phyloP scores from a whole-genome alignment of 371 early-diverging fungal species.

The Mucor indicus region DNA sequence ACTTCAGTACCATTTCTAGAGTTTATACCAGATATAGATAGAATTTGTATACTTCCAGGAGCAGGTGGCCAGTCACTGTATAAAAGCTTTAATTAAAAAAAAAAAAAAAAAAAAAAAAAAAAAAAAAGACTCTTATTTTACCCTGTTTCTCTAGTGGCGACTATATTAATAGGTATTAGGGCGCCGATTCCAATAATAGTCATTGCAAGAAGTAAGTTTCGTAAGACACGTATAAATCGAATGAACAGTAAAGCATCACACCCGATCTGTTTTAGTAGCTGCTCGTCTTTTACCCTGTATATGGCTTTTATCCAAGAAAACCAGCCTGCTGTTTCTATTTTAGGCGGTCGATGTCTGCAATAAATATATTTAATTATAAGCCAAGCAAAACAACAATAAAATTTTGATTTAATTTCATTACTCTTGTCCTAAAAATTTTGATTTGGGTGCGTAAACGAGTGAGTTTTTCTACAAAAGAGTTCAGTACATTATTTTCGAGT shows the following conservation, averaged over 20 bases:
- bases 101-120: too few relatives aligned
- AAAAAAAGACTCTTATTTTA: too few relatives aligned
- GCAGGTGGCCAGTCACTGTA: conserved; percentile 48
- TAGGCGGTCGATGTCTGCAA: conserved; percentile 64
- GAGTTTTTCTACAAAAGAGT: conserved; percentile 6
- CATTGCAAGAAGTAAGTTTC: conserved; percentile 52
- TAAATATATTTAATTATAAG: not conserved
- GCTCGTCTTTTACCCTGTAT: conserved; percentile 53
- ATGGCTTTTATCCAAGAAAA: conserved; percentile 70
- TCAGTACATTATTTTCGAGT: too few relatives aligned
- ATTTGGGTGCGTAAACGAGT: conserved; percentile 49
- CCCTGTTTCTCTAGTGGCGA: conserved; percentile 48
- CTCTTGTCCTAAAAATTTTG: conserved; percentile 34
- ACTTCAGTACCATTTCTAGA: conserved; percentile 21
- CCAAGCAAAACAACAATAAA: not conserved
- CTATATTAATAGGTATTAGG: conserved; percentile 62
- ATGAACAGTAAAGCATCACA: conserved; percentile 79
- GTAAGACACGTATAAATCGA: conserved; percentile 64
- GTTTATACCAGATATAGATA: conserved; percentile 40
- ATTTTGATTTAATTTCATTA: conserved; percentile 14
- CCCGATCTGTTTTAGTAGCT: conserved; percentile 64
- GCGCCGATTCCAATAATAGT: conserved; percentile 57
- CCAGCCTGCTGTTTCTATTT: conserved; percentile 48
- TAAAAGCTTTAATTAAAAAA: too few relatives aligned
- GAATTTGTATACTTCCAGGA: conserved; percentile 28